Percentiles rank a stretch among this genome's conserved stretches.
These are phyloP conservation scores for Eucalyptus cloeziana DNA, from an alignment of 345 rosid species.

Conservation along the genomic window DNA sequence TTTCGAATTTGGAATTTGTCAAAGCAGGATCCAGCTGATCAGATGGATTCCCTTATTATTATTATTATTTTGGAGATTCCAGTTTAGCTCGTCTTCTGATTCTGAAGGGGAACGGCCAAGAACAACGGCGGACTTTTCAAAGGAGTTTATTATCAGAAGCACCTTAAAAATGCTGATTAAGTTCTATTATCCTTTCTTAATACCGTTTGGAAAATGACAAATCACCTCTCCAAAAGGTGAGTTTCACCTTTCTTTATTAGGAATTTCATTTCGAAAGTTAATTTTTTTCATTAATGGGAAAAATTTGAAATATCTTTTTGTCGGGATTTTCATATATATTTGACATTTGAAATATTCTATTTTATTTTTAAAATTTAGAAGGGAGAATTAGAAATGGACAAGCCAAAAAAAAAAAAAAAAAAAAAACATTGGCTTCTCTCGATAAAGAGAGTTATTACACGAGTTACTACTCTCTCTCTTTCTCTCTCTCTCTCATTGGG, in stretches of 20 bases:
- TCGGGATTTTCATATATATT: not conserved
- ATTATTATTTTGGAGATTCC: not conserved
- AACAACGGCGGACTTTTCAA: not conserved
- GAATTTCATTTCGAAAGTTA: not conserved
- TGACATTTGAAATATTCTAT: not conserved
- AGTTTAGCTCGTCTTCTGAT: not conserved
- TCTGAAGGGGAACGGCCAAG: not conserved
- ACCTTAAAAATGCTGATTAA: not conserved
- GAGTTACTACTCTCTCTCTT: not conserved
- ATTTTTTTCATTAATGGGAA: not conserved
- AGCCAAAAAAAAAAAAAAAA: not conserved
- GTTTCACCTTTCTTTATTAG: not conserved
- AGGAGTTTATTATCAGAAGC: not conserved
- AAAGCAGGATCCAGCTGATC: not conserved
- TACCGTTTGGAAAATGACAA: not conserved
- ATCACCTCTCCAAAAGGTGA: not conserved
- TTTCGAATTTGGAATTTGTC: not conserved
- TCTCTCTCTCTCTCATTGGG: not conserved
- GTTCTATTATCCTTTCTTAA: not conserved
- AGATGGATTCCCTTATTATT: not conserved
- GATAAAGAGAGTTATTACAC: not conserved
- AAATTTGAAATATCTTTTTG: not conserved
- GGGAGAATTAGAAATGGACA: not conserved
- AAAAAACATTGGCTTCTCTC: not conserved
- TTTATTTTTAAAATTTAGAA: not conserved